A percentile compares a stretch with the other conserved stretches of the same genome.
Conservation (phyloP, 768 basidiomycete species). For the Paxillus rubicundulus region DNA sequence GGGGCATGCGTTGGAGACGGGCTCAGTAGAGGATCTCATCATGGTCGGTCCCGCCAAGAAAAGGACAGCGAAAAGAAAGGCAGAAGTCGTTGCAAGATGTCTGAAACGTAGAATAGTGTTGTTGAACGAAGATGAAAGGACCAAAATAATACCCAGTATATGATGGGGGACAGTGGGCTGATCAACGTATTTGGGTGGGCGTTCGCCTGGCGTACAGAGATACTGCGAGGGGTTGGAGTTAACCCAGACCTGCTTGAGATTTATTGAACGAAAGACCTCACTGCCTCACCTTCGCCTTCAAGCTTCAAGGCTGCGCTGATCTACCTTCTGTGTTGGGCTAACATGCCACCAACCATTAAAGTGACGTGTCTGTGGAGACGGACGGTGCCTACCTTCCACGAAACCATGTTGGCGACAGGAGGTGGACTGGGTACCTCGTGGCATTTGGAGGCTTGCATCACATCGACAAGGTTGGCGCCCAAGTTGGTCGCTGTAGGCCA, state of each 20-base stretch:
- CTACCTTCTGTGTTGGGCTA: not conserved
- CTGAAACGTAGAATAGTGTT: not conserved
- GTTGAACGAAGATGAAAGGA: too few relatives aligned
- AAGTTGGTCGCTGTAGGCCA: too few relatives aligned
- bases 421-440: not conserved
- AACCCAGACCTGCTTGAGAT: not conserved
- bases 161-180: not conserved
- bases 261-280: not conserved
- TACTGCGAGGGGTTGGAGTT: not conserved
- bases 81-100: not conserved
- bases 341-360: not conserved
- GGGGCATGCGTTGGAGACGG: not conserved
- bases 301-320: not conserved
- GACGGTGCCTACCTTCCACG: not conserved
- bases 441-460: not conserved
- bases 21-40: constrained; percentile 3
- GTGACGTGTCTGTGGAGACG: not conserved
- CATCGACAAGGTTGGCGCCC: too few relatives aligned
- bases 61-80: not conserved
- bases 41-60: not conserved
- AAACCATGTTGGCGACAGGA: not conserved
- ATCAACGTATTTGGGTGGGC: not conserved
- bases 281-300: not conserved
- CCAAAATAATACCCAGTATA: too few relatives aligned
- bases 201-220: not conserved